Conservation (phyloP, 306 rosid genomes). For the Corylus avellana region DNA sequence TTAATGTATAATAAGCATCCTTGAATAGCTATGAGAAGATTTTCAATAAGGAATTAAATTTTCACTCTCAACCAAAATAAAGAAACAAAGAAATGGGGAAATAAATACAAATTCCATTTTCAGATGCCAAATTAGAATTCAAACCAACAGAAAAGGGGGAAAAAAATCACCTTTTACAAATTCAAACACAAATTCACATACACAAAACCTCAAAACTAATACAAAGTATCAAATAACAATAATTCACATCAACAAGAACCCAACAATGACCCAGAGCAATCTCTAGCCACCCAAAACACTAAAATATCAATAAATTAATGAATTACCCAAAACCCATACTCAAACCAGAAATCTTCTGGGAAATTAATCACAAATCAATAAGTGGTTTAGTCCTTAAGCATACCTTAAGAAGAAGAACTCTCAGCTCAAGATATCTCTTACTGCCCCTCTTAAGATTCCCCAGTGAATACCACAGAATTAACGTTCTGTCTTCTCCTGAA, state of each 20-base stretch:
- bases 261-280: neutral
- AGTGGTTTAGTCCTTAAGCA: neutral
- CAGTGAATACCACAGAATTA: neutral
- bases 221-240: neutral
- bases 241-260: neutral
- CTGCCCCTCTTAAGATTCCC: neutral
- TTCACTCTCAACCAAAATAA: neutral
- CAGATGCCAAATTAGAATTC: constrained; percentile 34
- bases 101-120: neutral
- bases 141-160: neutral
- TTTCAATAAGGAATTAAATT: constrained; percentile 1
- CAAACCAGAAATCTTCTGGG: neutral
- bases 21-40: neutral
- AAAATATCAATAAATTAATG: neutral
- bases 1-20: neutral
- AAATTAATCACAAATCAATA: neutral
- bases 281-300: neutral
- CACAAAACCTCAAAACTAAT: neutral
- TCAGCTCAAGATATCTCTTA: neutral
- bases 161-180: neutral
- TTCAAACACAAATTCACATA: constrained; percentile 4
- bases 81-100: neutral
- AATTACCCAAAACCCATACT: neutral
- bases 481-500: neutral
- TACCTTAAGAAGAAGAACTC: neutral